Base-by-base conservation (phyloP, 1,284 basidiomycete genomes). In the Hypsizygus ulmarius region DNA sequence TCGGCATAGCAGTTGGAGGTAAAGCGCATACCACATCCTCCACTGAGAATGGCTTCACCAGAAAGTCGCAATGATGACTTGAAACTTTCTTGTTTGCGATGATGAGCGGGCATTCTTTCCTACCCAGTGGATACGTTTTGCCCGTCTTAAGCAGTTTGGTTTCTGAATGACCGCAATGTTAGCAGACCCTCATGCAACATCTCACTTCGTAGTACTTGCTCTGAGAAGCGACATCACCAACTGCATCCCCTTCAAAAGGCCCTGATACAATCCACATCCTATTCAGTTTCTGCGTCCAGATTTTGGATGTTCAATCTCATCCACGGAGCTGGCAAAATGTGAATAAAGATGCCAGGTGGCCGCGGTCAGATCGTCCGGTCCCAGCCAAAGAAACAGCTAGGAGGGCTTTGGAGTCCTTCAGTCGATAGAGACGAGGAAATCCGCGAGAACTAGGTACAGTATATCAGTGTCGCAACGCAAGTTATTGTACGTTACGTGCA, bases 11-110 rank as follows among this genome's bases (percentile, higher is more conserved):
- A 15, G 39, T 8, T 11, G 11, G 7, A 12, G 5, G 9, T 16
- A 5, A 14, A 36, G 14, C n/a, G 70, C 82, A 48, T 54, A 86
- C 86, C 49, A 73, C 71, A 51, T 84, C 72, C 29, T 79, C 74
- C 10, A 64, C 57, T 0, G 74, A 63, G 50, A 71, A 80, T 4
- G 66, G 55, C 1, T 73, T 79, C 6, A 87, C 79, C 10, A 67
- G 63, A 46, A 88, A 75, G 36, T 71, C 63, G 36, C 76, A 77
- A 57, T 86, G 81, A 29, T 76, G 66, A 30, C 72, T 71, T 0
- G 85, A 88, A 46, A 88, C 71, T 56, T 78, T 81, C 58, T 80
- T 81, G 66, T 72, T 74, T 45, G 74, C 75, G 41, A 88, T 65
- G 5, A 73, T 30, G 1, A 88, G 65, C 2, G 72, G 68, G 39